Conservation (phyloP, 2,329 filamentous ascomycete species). For the Claviceps pazoutovae region DNA sequence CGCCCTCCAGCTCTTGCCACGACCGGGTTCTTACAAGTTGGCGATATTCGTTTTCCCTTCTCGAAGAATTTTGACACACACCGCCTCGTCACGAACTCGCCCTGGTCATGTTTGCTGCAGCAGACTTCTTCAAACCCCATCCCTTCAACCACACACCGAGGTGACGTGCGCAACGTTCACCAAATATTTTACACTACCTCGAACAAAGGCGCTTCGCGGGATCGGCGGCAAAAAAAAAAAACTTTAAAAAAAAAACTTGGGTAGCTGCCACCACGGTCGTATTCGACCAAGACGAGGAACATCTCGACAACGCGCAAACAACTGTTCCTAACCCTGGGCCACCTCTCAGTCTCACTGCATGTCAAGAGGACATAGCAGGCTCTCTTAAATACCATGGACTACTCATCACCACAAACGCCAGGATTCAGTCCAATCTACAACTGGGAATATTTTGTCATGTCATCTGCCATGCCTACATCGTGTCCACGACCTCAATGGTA, state of each 20-base stretch:
- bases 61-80: conserved; percentile 13
- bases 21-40: conserved; percentile 17
- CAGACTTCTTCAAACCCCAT: conserved; percentile 39
- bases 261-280: neutral
- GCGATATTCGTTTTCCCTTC: conserved; percentile 13
- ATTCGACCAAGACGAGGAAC: neutral
- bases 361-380: conserved; percentile 21
- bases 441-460: conserved; percentile 39
- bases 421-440: conserved; percentile 35
- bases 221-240: neutral
- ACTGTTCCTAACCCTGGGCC: neutral
- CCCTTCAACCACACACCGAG: conserved; percentile 48
- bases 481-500: conserved; percentile 40
- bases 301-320: neutral
- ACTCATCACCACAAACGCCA: conserved; percentile 25
- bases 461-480: conserved; percentile 42
- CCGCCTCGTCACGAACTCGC: conserved; percentile 14
- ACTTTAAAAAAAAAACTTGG: neutral
- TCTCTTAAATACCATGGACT: conserved; percentile 24
- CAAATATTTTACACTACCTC: conserved; percentile 20
- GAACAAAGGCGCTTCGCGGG: neutral
- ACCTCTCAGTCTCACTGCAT: conserved; percentile 9
- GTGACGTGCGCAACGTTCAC: conserved; percentile 38
- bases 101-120: conserved; percentile 42
- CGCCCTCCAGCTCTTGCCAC: conserved; percentile 14